Conservation (phyloP, 805 yeast genomes). For the Blastobotrys attinorum region DNA sequence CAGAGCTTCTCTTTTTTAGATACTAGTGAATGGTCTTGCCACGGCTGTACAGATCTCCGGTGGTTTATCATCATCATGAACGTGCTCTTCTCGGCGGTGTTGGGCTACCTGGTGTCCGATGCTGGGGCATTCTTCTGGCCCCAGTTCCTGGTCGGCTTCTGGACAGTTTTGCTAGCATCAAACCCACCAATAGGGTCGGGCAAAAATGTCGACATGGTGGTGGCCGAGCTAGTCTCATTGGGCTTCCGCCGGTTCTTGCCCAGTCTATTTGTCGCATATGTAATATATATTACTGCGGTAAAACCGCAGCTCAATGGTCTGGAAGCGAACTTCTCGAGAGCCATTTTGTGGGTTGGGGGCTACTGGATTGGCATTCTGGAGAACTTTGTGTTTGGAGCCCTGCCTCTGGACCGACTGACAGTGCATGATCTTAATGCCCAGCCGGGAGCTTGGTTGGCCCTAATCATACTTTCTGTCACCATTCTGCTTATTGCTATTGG, state of each 20-base stretch:
- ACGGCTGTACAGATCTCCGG: conserved; percentile 67
- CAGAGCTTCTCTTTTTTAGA: conserved; percentile 54
- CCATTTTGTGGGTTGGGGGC: conserved; percentile 64
- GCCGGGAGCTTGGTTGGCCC: conserved; percentile 69
- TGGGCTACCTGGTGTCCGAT: conserved; percentile 40
- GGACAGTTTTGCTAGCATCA: conserved; percentile 76
- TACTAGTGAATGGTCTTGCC: conserved; percentile 28
- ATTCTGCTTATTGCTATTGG: conserved; percentile 50
- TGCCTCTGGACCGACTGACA: conserved; percentile 83
- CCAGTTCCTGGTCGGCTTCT: conserved; percentile 57
- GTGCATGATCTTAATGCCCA: conserved; percentile 60
- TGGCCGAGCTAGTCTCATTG: conserved; percentile 56
- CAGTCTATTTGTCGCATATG: conserved; percentile 58
- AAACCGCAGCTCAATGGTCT: conserved; percentile 19
- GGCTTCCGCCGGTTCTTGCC: conserved; percentile 75
- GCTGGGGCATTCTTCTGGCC: conserved; percentile 56
- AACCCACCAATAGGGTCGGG: conserved; percentile 51
- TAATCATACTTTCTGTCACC: conserved; percentile 40
- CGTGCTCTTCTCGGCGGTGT: conserved; percentile 45
- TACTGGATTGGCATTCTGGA: conserved; percentile 82
- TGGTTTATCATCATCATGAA: conserved; percentile 48
- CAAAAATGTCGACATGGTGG: conserved; percentile 43
- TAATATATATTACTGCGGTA: conserved; percentile 43
- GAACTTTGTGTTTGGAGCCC: conserved; percentile 78
- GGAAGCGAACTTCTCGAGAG: conserved; percentile 29